A percentile compares a stretch with the other conserved stretches of the same genome.
phyloP scores from a whole-genome alignment of 1,139 yeast genomes.

The Scheffersomyces segobiensis region DNA sequence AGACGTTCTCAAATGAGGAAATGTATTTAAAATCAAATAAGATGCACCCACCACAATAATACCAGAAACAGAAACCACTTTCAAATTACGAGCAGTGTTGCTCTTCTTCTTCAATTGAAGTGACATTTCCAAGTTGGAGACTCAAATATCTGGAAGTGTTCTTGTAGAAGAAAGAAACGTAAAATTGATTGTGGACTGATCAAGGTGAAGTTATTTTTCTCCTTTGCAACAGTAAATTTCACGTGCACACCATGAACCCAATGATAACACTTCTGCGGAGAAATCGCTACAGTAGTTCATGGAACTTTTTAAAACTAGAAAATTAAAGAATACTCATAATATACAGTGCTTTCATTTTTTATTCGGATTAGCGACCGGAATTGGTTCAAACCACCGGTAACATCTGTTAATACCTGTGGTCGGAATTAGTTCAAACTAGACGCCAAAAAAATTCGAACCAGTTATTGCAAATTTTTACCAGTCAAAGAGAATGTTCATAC shows the following conservation, averaged over 20 bases:
- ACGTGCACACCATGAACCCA: not conserved
- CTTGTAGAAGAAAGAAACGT: not conserved
- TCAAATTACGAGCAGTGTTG: conserved; percentile 10
- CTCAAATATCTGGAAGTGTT: not conserved
- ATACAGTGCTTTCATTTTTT: too few species aligned
- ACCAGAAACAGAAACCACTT: conserved; percentile 32
- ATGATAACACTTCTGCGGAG: not conserved
- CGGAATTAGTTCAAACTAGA: too few species aligned
- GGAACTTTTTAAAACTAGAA: not conserved
- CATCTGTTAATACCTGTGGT: too few species aligned
- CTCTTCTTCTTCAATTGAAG: conserved; percentile 10
- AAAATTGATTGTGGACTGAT: not conserved
- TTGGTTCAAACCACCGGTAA: too few species aligned
- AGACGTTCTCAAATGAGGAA: conserved; percentile 47
- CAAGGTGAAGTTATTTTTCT: not conserved
- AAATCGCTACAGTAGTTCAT: not conserved
- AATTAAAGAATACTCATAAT: not conserved
- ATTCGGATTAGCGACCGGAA: too few species aligned
- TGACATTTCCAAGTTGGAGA: conserved; percentile 8
- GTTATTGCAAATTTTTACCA: too few species aligned
- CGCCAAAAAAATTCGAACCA: too few species aligned
- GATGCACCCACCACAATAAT: conserved; percentile 47
- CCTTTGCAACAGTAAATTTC: not conserved
- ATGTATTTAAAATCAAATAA: conserved; percentile 47
- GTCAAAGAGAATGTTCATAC: too few species aligned